A percentile compares a stretch with the other conserved stretches of the same genome.
Evolutionary conservation across 2,329 filamentous ascomycete genomes (phyloP).

Genomic region (Penicillium sp.): DNA sequence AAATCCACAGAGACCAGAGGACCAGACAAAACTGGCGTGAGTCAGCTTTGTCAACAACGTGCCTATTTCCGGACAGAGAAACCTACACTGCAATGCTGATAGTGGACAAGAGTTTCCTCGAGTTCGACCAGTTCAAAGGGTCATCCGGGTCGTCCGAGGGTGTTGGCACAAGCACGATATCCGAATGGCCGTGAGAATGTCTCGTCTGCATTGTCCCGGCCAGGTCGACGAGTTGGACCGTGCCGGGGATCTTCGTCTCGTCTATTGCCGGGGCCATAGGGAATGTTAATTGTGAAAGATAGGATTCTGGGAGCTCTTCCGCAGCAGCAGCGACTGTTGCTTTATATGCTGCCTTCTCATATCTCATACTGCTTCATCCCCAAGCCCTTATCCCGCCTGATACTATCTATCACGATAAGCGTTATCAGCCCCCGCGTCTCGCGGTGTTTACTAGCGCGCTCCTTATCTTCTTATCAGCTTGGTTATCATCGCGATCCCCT

Average conservation of each 20-base stretch:
- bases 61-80: constrained; percentile 25
- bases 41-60: constrained; percentile 33
- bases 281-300: background rate
- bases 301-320: background rate
- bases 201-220: constrained; percentile 30
- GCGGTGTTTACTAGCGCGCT: background rate
- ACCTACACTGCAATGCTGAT: constrained; percentile 39
- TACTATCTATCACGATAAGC: background rate
- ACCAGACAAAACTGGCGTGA: constrained; percentile 29
- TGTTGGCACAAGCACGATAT: constrained; percentile 41
- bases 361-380: too few species aligned
- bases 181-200: constrained; percentile 27
- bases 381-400: too few species aligned
- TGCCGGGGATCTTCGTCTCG: constrained; percentile 33
- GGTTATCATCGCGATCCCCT: background rate
- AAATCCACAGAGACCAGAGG: background rate
- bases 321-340: background rate
- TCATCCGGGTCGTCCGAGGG: constrained; percentile 46
- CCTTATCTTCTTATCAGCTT: background rate
- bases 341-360: background rate
- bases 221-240: constrained; percentile 41
- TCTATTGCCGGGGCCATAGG: background rate
- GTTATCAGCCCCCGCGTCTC: background rate
- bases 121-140: constrained; percentile 41
- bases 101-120: constrained; percentile 39